Evolutionary conservation across 2,329 filamentous ascomycete genomes (phyloP).

Genomic region (Gnomoniopsis smithogilvyi): DNA sequence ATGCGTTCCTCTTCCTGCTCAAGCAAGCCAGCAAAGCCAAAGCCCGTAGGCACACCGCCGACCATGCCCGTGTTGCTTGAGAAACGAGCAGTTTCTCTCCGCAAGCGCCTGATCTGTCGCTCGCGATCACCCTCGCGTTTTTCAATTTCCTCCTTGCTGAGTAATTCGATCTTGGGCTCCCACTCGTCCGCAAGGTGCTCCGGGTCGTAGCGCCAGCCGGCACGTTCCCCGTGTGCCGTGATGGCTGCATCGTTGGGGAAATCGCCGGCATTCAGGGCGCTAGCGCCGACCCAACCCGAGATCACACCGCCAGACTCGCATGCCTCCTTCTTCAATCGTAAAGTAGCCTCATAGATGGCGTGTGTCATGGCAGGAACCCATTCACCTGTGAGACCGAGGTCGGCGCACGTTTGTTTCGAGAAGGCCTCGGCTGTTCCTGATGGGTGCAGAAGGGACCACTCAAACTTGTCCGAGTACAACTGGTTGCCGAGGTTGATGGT

Average conservation of each 20-base stretch:
- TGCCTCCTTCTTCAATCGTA: slow-evolving; percentile 92
- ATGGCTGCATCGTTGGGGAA: slow-evolving; percentile 82
- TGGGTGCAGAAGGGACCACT: slow-evolving; percentile 92
- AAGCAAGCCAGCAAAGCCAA: slow-evolving; percentile 47
- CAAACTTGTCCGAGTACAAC: slow-evolving; percentile 94
- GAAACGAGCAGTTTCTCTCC: slow-evolving; percentile 89
- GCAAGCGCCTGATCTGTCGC: slow-evolving; percentile 78
- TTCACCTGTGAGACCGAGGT: slow-evolving; percentile 84
- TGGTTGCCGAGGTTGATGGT: slow-evolving; percentile 90
- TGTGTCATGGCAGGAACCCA: slow-evolving; percentile 95
- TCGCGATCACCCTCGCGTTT: slow-evolving; percentile 94
- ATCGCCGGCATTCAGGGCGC: slow-evolving; percentile 54
- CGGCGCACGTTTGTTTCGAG: slow-evolving; percentile 87
- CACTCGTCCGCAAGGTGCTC: slow-evolving; percentile 82
- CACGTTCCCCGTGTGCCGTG: slow-evolving; percentile 35
- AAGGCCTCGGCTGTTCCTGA: slow-evolving; percentile 90
- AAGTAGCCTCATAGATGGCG: slow-evolving; percentile 91
- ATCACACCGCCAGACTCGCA: slow-evolving; percentile 88
- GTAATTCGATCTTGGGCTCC: slow-evolving; percentile 75
- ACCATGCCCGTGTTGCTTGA: slow-evolving; percentile 81
- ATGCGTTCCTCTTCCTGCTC: slow-evolving; percentile 74
- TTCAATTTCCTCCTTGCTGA: slow-evolving; percentile 96
- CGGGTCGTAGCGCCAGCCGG: slow-evolving; percentile 93
- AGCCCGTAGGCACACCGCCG: slow-evolving; percentile 64
- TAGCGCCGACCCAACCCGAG: slow-evolving; percentile 53